Conservation (phyloP, 192 early-diverging fungal species). For the Podila minutissima region DNA sequence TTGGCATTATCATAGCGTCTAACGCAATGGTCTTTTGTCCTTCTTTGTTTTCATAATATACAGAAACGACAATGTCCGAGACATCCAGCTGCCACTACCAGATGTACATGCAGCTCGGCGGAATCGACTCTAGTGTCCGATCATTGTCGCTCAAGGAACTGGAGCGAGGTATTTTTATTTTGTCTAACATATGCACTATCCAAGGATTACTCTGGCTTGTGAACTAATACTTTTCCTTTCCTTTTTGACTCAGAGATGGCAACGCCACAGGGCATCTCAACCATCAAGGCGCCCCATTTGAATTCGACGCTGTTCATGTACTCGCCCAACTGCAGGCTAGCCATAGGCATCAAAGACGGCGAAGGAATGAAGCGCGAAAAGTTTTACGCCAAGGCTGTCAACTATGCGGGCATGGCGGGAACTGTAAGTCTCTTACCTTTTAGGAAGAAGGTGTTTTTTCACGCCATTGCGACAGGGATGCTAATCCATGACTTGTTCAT, state of each 20-base stretch:
- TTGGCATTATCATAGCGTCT: neutral
- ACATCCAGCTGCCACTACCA: conserved; percentile 51
- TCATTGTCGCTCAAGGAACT: conserved; percentile 53
- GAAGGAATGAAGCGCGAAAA: conserved; percentile 62
- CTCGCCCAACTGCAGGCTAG: conserved; percentile 57
- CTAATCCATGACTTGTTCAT: neutral
- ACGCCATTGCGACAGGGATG: neutral
- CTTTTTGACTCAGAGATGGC: conserved; percentile 50
- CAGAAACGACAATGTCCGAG: conserved; percentile 36
- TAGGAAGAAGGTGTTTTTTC: neutral
- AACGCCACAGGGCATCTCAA: conserved; percentile 59
- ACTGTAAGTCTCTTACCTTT: conserved; percentile 13
- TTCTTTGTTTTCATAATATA: neutral
- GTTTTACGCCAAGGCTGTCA: conserved; percentile 60
- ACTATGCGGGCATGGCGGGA: conserved; percentile 59
- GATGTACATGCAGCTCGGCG: conserved; percentile 60
- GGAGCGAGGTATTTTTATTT: conserved; percentile 51
- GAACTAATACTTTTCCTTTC: neutral
- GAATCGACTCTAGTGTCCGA: conserved; percentile 49
- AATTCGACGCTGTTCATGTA: conserved; percentile 54
- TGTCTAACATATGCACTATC: neutral
- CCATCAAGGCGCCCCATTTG: conserved; percentile 54
- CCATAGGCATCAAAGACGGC: conserved; percentile 32
- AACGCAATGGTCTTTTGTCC: neutral
- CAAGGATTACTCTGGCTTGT: neutral